phyloP scores from a whole-genome alignment of 148 eudicot species.

The Pharnaceum exiguum region DNA sequence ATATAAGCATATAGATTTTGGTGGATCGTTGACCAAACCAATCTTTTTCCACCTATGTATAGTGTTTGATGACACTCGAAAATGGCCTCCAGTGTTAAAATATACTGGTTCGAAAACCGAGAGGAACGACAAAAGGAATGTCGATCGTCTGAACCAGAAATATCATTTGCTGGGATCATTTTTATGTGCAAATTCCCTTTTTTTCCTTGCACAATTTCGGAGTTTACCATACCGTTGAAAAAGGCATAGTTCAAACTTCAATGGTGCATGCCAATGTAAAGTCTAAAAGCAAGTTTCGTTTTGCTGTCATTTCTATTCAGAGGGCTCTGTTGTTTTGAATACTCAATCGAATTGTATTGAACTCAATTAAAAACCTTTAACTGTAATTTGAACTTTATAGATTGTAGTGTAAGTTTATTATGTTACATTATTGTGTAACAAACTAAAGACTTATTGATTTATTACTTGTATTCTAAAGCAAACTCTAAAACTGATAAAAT shows the following conservation, averaged over 20 bases:
- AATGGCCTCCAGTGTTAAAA: neutral
- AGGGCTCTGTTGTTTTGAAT: too few relatives aligned
- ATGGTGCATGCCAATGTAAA: neutral
- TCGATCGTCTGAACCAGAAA: neutral
- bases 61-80: neutral
- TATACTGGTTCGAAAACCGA: neutral
- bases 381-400: too few relatives aligned
- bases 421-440: too few relatives aligned
- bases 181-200: neutral
- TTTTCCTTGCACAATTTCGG: neutral
- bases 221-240: neutral
- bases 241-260: neutral
- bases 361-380: too few relatives aligned
- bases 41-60: neutral
- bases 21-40: too few relatives aligned
- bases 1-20: too few relatives aligned
- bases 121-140: constrained; percentile 16
- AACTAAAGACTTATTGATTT: neutral
- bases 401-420: too few relatives aligned
- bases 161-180: constrained; percentile 13
- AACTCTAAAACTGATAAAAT: too few relatives aligned
- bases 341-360: too few relatives aligned
- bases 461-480: neutral
- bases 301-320: neutral
- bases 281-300: neutral